phyloP scores from a whole-genome alignment of 2,329 filamentous ascomycete genomes.

The Colletotrichum phormii region DNA sequence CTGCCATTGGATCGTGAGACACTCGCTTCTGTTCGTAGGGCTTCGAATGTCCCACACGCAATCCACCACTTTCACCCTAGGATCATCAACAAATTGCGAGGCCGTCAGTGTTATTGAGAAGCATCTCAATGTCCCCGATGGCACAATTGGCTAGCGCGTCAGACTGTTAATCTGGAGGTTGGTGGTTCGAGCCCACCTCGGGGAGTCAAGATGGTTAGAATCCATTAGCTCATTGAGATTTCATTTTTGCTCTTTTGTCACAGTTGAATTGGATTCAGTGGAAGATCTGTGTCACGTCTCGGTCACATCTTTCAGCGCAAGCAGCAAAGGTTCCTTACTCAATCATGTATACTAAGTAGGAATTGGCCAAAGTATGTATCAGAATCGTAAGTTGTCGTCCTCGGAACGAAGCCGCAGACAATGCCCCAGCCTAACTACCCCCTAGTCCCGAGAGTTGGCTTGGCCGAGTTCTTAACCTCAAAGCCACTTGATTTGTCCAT shows the following conservation, averaged over 20 bases:
- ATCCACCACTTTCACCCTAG: not conserved
- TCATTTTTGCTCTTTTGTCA: not conserved
- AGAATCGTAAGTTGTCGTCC: not conserved
- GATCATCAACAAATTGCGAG: not conserved
- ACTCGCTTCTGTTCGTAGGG: conserved; percentile 8
- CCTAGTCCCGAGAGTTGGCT: not conserved
- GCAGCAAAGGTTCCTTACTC: no score
- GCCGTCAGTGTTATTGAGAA: not conserved
- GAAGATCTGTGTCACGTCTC: no score
- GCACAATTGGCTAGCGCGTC: conserved; percentile 37
- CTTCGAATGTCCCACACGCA: conserved; percentile 8
- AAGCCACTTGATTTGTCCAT: not conserved
- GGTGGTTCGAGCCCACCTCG: conserved; percentile 35
- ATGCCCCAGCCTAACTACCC: not conserved
- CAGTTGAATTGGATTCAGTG: no score
- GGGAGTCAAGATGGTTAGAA: not conserved
- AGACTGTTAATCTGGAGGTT: conserved; percentile 38
- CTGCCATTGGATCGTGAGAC: not conserved
- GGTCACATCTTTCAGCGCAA: no score
- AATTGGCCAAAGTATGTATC: not conserved
- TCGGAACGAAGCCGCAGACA: not conserved
- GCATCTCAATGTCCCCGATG: conserved; percentile 25
- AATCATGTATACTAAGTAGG: not conserved
- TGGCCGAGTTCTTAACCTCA: not conserved
- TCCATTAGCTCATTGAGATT: rapidly evolving